These are phyloP conservation scores for Eutreptiella sp. DNA, from an alignment of 208 protist species.

Conservation along the genomic window DNA sequence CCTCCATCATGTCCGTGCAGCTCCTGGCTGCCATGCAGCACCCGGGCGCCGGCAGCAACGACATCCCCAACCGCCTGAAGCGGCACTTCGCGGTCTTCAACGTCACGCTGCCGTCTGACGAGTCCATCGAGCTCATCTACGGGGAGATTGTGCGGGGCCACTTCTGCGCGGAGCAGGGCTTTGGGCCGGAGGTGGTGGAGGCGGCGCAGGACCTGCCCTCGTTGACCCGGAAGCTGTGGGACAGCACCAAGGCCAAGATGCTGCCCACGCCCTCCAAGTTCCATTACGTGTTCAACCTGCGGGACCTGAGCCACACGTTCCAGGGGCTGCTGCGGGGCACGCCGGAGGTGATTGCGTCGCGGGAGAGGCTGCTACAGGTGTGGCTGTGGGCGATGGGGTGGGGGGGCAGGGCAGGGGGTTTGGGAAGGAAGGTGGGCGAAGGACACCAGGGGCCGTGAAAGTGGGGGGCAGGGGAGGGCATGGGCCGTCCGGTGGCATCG, in stretches of 20 bases:
- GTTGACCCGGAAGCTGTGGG: constrained; percentile 42
- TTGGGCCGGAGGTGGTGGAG: constrained; percentile 34
- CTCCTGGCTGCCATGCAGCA: constrained; percentile 67
- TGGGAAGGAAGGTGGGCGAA: not conserved
- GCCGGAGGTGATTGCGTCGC: constrained; percentile 25
- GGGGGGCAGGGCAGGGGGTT: constrained; percentile 65
- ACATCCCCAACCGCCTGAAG: constrained; percentile 70
- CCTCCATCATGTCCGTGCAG: constrained; percentile 48
- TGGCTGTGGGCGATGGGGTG: constrained; percentile 62
- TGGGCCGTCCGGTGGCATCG: no score
- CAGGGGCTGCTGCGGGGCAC: constrained; percentile 50
- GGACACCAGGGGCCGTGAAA: not conserved
- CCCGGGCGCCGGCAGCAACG: constrained; percentile 65
- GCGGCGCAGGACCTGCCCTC: not conserved
- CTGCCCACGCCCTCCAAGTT: constrained; percentile 73
- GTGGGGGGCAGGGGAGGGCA: not conserved
- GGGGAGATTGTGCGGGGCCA: constrained; percentile 39
- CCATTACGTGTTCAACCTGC: constrained; percentile 81
- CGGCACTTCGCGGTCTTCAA: constrained; percentile 63
- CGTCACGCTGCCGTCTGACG: constrained; percentile 47
- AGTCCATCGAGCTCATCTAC: constrained; percentile 67
- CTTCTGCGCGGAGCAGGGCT: constrained; percentile 31
- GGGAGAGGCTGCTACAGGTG: constrained; percentile 33
- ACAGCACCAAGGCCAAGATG: constrained; percentile 49
- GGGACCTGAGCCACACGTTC: constrained; percentile 65